Percentiles rank a stretch among this genome's conserved stretches.
Evolutionary conservation across 305 asterid species (phyloP).

Genomic region (Fraxinus sp.): DNA sequence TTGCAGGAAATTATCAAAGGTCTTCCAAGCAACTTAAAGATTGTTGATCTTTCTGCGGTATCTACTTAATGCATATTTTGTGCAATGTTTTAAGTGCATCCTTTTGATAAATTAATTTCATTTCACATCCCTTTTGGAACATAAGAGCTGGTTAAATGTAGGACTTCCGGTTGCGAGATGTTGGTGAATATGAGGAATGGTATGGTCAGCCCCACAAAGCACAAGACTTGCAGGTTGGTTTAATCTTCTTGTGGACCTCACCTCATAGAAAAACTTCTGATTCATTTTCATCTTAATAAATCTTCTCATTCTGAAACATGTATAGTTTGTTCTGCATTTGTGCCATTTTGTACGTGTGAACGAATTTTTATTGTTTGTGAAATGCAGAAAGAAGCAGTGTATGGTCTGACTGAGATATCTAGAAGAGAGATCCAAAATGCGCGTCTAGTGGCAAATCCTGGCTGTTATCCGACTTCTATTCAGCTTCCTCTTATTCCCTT

Average conservation of each 20-base stretch:
- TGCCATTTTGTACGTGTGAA: not conserved
- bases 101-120: not conserved
- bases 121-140: not conserved
- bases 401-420: slow-evolving; percentile 87
- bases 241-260: slow-evolving; percentile 12
- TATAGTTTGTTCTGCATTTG: not conserved
- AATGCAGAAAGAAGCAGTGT: slow-evolving; percentile 82
- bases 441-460: slow-evolving; percentile 92
- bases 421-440: slow-evolving; percentile 70
- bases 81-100: not conserved
- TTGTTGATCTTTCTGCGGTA: slow-evolving; percentile 98
- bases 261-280: slow-evolving; percentile 9
- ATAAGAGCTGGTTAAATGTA: slow-evolving; percentile 36
- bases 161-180: slow-evolving; percentile 88
- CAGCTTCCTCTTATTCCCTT: slow-evolving; percentile 90
- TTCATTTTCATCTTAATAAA: not conserved
- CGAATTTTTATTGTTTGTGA: slow-evolving; percentile 18
- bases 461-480: slow-evolving; percentile 91
- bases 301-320: slow-evolving; percentile 11
- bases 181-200: slow-evolving; percentile 88
- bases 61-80: slow-evolving; percentile 19
- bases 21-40: slow-evolving; percentile 71
- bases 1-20: slow-evolving; percentile 86
- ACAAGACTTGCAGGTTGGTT: slow-evolving; percentile 67
- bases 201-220: slow-evolving; percentile 93